phyloP scores from a whole-genome alignment of 352 stramenopile species.

The Phytophthora rubi region DNA sequence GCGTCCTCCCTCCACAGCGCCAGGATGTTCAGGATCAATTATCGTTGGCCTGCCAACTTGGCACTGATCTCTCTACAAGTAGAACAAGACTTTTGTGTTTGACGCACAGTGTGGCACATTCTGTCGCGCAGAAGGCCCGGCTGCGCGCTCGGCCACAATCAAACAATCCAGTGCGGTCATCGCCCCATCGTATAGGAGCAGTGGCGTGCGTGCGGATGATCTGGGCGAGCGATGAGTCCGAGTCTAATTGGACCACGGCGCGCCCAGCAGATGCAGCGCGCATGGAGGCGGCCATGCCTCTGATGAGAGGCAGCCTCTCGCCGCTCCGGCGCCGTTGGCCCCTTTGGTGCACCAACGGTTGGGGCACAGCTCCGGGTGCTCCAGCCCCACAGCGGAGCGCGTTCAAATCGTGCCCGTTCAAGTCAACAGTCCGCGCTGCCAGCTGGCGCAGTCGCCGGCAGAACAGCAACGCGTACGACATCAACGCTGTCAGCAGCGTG shows the following conservation, averaged over 20 bases:
- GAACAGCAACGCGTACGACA: too few species aligned
- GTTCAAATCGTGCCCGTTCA: conserved; percentile 29
- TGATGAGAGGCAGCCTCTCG: too few species aligned
- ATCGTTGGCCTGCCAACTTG: too few species aligned
- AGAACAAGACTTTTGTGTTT: too few species aligned
- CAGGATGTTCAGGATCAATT: too few species aligned
- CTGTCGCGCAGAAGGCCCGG: conserved; percentile 5
- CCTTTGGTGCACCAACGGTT: too few species aligned
- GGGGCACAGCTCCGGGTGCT: too few species aligned
- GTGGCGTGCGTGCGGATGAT: conserved; percentile 31
- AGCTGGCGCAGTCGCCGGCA: conserved; percentile 23
- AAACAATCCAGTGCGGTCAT: conserved; percentile 46
- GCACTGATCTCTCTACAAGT: too few species aligned
- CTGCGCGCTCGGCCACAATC: conserved; percentile 33
- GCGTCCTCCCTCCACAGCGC: too few species aligned
- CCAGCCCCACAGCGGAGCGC: not conserved
- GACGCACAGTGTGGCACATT: conserved; percentile 8
- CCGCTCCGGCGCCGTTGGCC: too few species aligned
- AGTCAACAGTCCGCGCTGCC: conserved; percentile 24
- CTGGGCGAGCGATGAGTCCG: conserved; percentile 25
- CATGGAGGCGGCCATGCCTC: not conserved
- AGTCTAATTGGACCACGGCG: conserved; percentile 7
- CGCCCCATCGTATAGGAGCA: conserved; percentile 46
- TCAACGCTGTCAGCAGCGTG: too few species aligned
- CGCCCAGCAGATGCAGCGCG: conserved; percentile 15